Percentiles rank a stretch among this genome's conserved stretches.
phyloP scores from a whole-genome alignment of 1,139 yeast species.

The Magnusiomyces sp. region DNA sequence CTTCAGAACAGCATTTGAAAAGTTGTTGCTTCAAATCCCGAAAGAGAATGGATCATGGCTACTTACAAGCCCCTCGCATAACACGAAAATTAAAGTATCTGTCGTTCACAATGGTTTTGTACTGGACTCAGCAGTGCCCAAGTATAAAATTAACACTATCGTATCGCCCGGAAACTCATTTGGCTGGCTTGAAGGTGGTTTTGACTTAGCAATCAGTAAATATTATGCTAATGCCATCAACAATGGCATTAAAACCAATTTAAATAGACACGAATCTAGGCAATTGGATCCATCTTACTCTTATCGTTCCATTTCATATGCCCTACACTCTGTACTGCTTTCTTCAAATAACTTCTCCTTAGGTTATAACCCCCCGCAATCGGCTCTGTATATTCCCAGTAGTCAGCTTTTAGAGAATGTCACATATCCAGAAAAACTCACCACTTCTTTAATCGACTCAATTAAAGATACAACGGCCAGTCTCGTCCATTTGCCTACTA shows the following conservation, averaged over 20 bases:
- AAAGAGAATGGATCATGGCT: slow-evolving; percentile 6
- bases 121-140: background rate
- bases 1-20: slow-evolving; percentile 6
- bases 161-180: slow-evolving; percentile 49
- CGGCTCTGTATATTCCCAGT: slow-evolving; percentile 18
- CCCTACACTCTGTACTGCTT: too few species aligned
- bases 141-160: slow-evolving; percentile 25
- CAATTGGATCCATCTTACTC: too few species aligned
- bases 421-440: background rate
- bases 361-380: slow-evolving; percentile 33
- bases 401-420: background rate
- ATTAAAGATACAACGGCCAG: slow-evolving; percentile 18
- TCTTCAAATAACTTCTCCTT: slow-evolving; percentile 3
- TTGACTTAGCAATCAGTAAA: slow-evolving; percentile 38
- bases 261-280: too few species aligned
- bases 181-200: slow-evolving; percentile 46
- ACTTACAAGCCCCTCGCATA: background rate
- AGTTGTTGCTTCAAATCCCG: slow-evolving; percentile 10
- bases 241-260: too few species aligned
- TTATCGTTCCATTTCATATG: too few species aligned
- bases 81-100: background rate
- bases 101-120: background rate
- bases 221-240: slow-evolving; percentile 25
- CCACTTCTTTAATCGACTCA: too few species aligned
- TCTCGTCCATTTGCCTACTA: slow-evolving; percentile 42